Conservation (phyloP, 805 yeast species). For the Candida montana region DNA sequence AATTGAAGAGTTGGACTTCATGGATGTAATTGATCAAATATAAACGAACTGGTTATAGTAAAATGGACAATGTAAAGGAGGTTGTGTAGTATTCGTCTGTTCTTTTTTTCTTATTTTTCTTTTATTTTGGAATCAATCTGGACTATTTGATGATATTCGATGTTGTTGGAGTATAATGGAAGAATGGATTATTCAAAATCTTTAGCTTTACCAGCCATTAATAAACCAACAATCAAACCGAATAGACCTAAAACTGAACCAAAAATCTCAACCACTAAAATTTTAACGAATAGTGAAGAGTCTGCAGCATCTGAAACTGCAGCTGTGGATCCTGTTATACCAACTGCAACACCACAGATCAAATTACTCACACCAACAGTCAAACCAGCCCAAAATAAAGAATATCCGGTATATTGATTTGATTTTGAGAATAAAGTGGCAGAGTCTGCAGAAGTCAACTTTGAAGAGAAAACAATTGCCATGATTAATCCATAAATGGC, state of each 20-base stretch:
- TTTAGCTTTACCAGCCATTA: conserved; percentile 94
- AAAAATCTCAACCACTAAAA: conserved; percentile 93
- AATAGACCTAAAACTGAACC: conserved; percentile 94
- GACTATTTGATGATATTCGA: neutral
- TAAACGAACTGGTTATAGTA: neutral
- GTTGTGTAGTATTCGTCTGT: neutral
- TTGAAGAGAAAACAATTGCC: conserved; percentile 95
- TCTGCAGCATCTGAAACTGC: conserved; percentile 98
- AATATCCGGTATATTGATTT: conserved; percentile 89
- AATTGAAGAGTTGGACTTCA: neutral
- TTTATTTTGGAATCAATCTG: too few species aligned
- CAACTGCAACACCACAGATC: conserved; percentile 96
- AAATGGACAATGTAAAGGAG: too few species aligned
- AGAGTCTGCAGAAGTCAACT: conserved; percentile 64
- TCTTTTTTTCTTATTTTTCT: neutral
- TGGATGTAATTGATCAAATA: too few species aligned
- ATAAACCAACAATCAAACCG: conserved; percentile 92
- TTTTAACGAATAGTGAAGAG: conserved; percentile 89
- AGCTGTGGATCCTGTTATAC: conserved; percentile 97
- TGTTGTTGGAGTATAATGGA: neutral
- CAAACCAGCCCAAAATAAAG: conserved; percentile 96
- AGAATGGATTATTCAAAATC: conserved; percentile 55
- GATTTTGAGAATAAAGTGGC: conserved; percentile 65
- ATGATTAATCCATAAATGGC: conserved; percentile 97
- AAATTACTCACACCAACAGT: conserved; percentile 92